Conservation (phyloP, 495 filamentous ascomycete genomes). For the Talaromyces stipitatus region DNA sequence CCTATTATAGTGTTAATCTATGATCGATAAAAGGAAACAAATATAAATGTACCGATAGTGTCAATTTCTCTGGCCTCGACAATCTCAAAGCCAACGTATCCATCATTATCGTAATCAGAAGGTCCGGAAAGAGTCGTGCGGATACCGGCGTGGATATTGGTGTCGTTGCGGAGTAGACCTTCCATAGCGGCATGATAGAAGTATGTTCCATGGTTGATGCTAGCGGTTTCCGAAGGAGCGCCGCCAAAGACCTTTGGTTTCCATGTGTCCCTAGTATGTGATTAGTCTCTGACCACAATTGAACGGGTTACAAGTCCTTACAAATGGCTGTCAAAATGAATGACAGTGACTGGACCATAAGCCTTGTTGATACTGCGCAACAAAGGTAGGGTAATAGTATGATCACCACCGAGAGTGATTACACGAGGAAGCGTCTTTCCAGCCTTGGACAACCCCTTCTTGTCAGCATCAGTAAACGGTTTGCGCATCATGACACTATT, state of each 20-base stretch:
- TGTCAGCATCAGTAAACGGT: constrained; percentile 37
- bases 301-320: constrained; percentile 14
- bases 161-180: constrained; percentile 71
- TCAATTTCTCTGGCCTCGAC: constrained; percentile 81
- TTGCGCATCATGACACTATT: constrained; percentile 45
- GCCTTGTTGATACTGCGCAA: constrained; percentile 58
- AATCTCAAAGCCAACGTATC: constrained; percentile 73
- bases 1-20: constrained; percentile 11
- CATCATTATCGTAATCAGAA: constrained; percentile 74
- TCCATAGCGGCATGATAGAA: constrained; percentile 63
- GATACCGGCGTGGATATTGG: constrained; percentile 81
- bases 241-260: constrained; percentile 65
- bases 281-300: background rate
- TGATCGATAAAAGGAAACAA: background rate
- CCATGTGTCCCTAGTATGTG: constrained; percentile 47
- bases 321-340: constrained; percentile 69
- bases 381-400: constrained; percentile 56
- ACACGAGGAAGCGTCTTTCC: constrained; percentile 54
- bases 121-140: constrained; percentile 66
- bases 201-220: constrained; percentile 81
- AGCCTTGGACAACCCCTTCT: constrained; percentile 41
- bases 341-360: constrained; percentile 60
- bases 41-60: constrained; percentile 47
- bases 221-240: constrained; percentile 53
- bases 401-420: constrained; percentile 62